These are phyloP conservation scores for Alternaria gaisen DNA, from an alignment of 2,329 filamentous ascomycete species.

Conservation along the genomic window DNA sequence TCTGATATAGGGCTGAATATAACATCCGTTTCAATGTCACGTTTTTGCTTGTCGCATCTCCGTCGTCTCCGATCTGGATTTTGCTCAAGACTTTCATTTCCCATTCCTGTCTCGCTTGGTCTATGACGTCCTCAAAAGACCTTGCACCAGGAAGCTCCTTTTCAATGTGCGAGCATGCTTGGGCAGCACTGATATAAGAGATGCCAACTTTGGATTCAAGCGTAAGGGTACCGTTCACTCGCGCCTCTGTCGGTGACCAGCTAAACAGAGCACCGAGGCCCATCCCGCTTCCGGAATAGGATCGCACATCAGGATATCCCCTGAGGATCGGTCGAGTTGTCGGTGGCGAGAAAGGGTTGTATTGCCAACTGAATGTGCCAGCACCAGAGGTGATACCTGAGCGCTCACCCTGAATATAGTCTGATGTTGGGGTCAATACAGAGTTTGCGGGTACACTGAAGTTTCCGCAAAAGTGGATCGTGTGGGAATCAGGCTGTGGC, in stretches of 20 bases:
- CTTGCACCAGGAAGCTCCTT: constrained; percentile 65
- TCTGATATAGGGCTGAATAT: constrained; percentile 46
- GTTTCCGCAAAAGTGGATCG: constrained; percentile 12
- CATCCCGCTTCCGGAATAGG: constrained; percentile 40
- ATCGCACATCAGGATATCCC: constrained; percentile 5
- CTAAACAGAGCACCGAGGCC: constrained; percentile 58
- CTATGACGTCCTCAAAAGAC: constrained; percentile 45
- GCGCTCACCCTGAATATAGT: constrained; percentile 1
- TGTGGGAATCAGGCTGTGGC: constrained; percentile 9
- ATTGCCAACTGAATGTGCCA: constrained; percentile 13
- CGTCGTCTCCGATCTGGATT: constrained; percentile 42
- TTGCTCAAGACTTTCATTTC: constrained; percentile 63
- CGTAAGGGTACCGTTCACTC: constrained; percentile 18
- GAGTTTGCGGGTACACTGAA: constrained; percentile 7
- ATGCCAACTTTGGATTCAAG: constrained; percentile 60
- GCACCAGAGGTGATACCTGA: not conserved
- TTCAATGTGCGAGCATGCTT: constrained; percentile 73
- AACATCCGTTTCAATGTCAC: constrained; percentile 36
- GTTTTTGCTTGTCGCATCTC: constrained; percentile 12
- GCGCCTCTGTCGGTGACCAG: constrained; percentile 46
- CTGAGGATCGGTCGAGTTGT: not conserved
- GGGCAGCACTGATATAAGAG: constrained; percentile 53
- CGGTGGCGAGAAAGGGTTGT: constrained; percentile 1
- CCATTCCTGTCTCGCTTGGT: constrained; percentile 49
- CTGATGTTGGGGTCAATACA: constrained; percentile 3